These are phyloP conservation scores for Globisporangium perplexum DNA, from an alignment of 352 stramenopile species.

Conservation along the genomic window DNA sequence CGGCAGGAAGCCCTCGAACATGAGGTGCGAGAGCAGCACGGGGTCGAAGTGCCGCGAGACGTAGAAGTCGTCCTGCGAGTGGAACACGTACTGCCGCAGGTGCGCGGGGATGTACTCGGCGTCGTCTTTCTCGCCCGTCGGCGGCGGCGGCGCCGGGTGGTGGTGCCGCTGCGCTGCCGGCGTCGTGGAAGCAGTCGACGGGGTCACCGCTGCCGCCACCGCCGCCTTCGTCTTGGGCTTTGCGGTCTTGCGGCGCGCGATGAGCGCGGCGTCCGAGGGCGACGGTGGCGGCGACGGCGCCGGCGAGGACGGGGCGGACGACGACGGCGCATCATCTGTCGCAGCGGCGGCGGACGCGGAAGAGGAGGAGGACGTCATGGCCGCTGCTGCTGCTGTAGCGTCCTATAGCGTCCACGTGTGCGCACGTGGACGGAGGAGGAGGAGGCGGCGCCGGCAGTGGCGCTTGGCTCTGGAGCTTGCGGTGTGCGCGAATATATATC, in stretches of 20 bases:
- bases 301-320: not conserved
- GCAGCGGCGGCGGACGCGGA: not conserved
- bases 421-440: too few species aligned
- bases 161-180: not conserved
- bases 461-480: not conserved
- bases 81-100: constrained; percentile 77
- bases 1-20: constrained; percentile 93
- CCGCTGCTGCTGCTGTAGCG: not conserved
- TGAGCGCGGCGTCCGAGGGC: constrained; percentile 6
- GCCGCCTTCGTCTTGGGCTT: not conserved
- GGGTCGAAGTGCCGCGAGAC: constrained; percentile 87
- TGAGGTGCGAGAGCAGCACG: constrained; percentile 86
- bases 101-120: constrained; percentile 86
- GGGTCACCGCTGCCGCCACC: too few species aligned
- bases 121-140: constrained; percentile 26
- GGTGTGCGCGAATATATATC: too few species aligned
- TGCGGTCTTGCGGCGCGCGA: constrained; percentile 2
- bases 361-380: not conserved
- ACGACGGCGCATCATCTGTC: not conserved
- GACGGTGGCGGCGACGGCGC: constrained; percentile 4
- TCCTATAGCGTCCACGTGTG: too few species aligned
- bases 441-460: not conserved
- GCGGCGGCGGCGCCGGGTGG: not conserved
- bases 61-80: constrained; percentile 94
- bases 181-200: not conserved